These are phyloP conservation scores for Penicillium verhagenii DNA, from an alignment of 495 filamentous ascomycete species.

Conservation along the genomic window DNA sequence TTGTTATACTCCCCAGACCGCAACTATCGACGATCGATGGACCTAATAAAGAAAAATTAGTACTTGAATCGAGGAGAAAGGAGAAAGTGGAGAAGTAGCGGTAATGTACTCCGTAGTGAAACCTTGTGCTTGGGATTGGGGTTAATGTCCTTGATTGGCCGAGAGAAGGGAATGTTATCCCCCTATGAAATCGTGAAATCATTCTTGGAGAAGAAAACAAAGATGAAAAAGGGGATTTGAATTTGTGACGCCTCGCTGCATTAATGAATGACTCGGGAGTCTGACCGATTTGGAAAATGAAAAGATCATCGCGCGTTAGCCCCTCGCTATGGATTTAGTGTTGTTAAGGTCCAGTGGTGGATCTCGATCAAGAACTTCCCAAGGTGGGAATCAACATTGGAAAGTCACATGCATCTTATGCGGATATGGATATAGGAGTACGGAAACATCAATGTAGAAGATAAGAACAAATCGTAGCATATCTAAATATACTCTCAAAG, in stretches of 20 bases:
- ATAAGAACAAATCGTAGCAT: not conserved
- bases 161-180: not conserved
- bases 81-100: not conserved
- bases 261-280: not conserved
- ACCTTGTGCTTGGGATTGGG: no score
- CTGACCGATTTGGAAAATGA: conserved; percentile 14
- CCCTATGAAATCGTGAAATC: no score
- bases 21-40: conserved; percentile 9
- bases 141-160: not conserved
- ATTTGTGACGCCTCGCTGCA: not conserved
- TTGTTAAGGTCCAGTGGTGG: not conserved
- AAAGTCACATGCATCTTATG: no score
- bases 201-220: no score
- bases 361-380: no score
- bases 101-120: no score
- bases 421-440: no score
- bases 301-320: conserved; percentile 15
- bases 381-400: no score
- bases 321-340: conserved; percentile 14
- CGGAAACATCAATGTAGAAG: no score
- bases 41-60: no score
- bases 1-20: conserved; percentile 11
- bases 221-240: not conserved
- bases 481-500: no score
- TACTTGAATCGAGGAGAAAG: no score